Evolutionary conservation across 352 stramenopile genomes (phyloP).

Genomic region (Pilasporangium apinafurcum): DNA sequence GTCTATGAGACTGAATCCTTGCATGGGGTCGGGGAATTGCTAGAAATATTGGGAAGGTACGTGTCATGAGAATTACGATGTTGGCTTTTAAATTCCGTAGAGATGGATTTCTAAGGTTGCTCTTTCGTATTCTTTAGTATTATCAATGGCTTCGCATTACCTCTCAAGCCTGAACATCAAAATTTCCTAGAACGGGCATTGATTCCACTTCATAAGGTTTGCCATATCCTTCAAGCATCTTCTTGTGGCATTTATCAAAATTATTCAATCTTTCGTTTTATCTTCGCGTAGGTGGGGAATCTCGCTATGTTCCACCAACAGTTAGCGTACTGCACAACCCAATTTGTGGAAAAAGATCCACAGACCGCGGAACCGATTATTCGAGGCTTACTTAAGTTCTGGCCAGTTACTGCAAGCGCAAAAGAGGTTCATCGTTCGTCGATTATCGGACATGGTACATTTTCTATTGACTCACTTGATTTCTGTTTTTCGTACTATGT

Average conservation of each 20-base stretch:
- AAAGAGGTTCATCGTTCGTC: conserved; percentile 64
- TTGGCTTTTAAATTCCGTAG: background rate
- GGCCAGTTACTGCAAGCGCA: conserved; percentile 88
- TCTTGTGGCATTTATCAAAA: background rate
- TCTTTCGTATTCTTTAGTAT: conserved; percentile 68
- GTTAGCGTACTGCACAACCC: conserved; percentile 98
- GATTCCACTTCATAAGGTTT: conserved; percentile 97
- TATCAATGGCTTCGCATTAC: conserved; percentile 99
- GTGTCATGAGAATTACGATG: background rate
- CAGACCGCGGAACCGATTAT: conserved; percentile 94
- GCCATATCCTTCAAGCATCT: conserved; percentile 61
- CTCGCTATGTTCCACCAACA: conserved; percentile 98
- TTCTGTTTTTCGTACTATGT: conserved; percentile 81
- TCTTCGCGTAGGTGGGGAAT: conserved; percentile 48
- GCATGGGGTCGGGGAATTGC: conserved; percentile 95
- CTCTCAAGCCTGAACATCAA: conserved; percentile 97
- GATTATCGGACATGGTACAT: background rate
- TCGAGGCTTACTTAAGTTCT: conserved; percentile 92
- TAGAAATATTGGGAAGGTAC: conserved; percentile 95
- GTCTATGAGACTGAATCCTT: conserved; percentile 96
- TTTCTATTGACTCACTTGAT: conserved; percentile 3
- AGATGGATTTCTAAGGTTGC: background rate
- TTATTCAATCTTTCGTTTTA: background rate
- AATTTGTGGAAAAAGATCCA: conserved; percentile 99
- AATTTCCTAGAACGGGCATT: conserved; percentile 92